Evolutionary conservation across 805 yeast species (phyloP), one percentile per base, ranked within the genome.

Genomic region (Teunomyces kruisii): DNA sequence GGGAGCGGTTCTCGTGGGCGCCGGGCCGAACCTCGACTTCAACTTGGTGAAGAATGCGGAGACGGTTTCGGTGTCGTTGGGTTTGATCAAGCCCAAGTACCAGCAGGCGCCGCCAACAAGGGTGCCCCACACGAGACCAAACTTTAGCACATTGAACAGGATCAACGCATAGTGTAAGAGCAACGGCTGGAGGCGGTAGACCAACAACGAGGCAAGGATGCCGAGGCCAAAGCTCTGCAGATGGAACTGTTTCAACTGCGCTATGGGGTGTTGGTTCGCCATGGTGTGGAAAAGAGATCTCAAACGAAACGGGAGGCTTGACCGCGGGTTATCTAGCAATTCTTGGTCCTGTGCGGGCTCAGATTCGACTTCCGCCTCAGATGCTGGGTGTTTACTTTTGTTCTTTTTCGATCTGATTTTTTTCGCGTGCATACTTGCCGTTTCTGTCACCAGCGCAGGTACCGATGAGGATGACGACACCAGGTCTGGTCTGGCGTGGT

Each of bases 171-270:
- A 63, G 45, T 57, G 48, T 7, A 44, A 4, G 15, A 69, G 35
- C 5, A 50, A 42, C 5, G 68, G 65, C 32, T 52, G 55, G 38
- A 54, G 47, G n/a, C 51, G 38, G 39, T 55, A 57, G 22, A 60
- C 47, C 9, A 53, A 41, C n/a, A 58, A 40, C 1, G 68, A 60
- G 8, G 62, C 33, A 3, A 55, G 30, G 41, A 57, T 32, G 1
- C 74, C 74, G 12, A 59, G 42, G 2, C 49, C 53, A 44, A 65
- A 69, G 48, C 59, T 62, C n/a, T 59, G 62, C 6, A 49, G 32
- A 45, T 62, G 65, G 46, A 64, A 54, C 29, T 44, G 44, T 31
- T 33, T 47, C 17, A 38, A 39, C 29, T 31, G 44, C 2, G 30
- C 19, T 24, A 33, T 35, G 28, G 43, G 36, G n/a, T 35, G 13